A percentile compares a stretch with the other conserved stretches of the same genome.
These are phyloP conservation scores for Lactifluus volemus DNA, from an alignment of 768 basidiomycete genomes.

Conservation along the genomic window DNA sequence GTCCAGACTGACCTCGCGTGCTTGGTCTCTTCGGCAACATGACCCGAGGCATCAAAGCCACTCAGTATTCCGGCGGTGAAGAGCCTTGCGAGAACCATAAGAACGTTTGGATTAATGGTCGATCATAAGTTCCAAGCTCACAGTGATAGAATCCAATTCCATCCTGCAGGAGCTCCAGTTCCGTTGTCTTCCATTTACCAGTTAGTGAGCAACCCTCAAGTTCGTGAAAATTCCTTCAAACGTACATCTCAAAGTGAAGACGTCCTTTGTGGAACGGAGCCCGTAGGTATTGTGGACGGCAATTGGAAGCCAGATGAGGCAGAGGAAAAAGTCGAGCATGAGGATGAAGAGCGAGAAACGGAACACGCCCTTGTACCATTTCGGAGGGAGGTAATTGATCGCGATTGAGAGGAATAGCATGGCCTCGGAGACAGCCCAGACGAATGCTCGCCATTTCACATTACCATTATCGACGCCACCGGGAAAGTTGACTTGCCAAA, in stretches of 20 bases:
- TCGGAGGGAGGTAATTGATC: slow-evolving; percentile 81
- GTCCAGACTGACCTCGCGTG: slow-evolving; percentile 46
- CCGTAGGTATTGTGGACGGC: slow-evolving; percentile 86
- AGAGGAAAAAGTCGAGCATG: slow-evolving; percentile 82
- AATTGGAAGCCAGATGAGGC: slow-evolving; percentile 87
- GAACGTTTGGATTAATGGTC: neutral
- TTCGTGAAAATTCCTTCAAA: neutral
- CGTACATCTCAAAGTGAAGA: slow-evolving; percentile 75
- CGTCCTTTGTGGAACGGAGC: slow-evolving; percentile 74
- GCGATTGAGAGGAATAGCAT: slow-evolving; percentile 62
- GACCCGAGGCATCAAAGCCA: slow-evolving; percentile 85
- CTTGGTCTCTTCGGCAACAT: slow-evolving; percentile 84
- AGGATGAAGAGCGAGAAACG: slow-evolving; percentile 64
- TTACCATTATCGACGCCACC: slow-evolving; percentile 65
- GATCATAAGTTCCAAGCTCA: slow-evolving; percentile 28
- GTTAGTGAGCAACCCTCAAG: neutral
- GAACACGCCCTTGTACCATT: slow-evolving; percentile 67
- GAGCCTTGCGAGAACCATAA: slow-evolving; percentile 38
- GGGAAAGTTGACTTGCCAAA: slow-evolving; percentile 77
- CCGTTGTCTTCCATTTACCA: slow-evolving; percentile 62
- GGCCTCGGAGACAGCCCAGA: slow-evolving; percentile 76
- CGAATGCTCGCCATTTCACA: slow-evolving; percentile 77
- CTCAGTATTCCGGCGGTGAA: slow-evolving; percentile 84
- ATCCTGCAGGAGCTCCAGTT: slow-evolving; percentile 75
- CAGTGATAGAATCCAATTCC: slow-evolving; percentile 93